These are phyloP conservation scores for Lactifluus subvellereus DNA, from an alignment of 768 basidiomycete species.

Conservation along the genomic window DNA sequence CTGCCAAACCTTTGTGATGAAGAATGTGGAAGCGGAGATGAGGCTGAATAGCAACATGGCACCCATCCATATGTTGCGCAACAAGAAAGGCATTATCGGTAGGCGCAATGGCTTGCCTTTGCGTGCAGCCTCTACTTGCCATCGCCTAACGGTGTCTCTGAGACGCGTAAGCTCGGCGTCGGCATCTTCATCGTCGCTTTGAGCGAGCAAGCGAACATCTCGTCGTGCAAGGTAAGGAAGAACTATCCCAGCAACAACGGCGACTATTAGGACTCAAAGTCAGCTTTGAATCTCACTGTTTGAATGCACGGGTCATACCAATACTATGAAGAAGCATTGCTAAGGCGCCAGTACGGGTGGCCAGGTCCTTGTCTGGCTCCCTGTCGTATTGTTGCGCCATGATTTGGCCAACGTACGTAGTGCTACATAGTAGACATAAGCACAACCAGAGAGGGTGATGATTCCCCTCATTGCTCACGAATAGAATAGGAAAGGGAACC, in stretches of 20 bases:
- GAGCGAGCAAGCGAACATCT: slow-evolving; percentile 71
- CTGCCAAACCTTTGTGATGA: slow-evolving; percentile 72
- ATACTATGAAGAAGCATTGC: slow-evolving; percentile 90
- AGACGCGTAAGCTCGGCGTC: slow-evolving; percentile 70
- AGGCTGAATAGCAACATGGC: slow-evolving; percentile 75
- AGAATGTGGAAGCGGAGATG: slow-evolving; percentile 81
- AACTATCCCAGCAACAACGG: slow-evolving; percentile 73
- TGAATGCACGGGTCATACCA: slow-evolving; percentile 44
- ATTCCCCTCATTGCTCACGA: slow-evolving; percentile 44
- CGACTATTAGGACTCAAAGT: slow-evolving; percentile 46
- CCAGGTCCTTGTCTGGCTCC: slow-evolving; percentile 79
- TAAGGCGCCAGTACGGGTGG: slow-evolving; percentile 79
- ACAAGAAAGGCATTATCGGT: slow-evolving; percentile 84
- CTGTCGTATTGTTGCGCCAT: slow-evolving; percentile 74
- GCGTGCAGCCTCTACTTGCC: slow-evolving; percentile 80
- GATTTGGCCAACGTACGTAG: slow-evolving; percentile 90
- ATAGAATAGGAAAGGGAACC: slow-evolving; percentile 96
- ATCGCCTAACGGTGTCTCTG: slow-evolving; percentile 62
- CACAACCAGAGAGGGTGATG: slow-evolving; percentile 6
- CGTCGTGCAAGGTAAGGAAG: slow-evolving; percentile 79
- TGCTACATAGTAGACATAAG: slow-evolving; percentile 39
- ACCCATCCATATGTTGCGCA: slow-evolving; percentile 91
- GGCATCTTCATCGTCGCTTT: slow-evolving; percentile 64
- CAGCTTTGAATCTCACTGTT: slow-evolving; percentile 2
- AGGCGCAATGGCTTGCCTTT: slow-evolving; percentile 69